phyloP scores from a whole-genome alignment of 495 filamentous ascomycete genomes.

The Hypoxylon fuscum region DNA sequence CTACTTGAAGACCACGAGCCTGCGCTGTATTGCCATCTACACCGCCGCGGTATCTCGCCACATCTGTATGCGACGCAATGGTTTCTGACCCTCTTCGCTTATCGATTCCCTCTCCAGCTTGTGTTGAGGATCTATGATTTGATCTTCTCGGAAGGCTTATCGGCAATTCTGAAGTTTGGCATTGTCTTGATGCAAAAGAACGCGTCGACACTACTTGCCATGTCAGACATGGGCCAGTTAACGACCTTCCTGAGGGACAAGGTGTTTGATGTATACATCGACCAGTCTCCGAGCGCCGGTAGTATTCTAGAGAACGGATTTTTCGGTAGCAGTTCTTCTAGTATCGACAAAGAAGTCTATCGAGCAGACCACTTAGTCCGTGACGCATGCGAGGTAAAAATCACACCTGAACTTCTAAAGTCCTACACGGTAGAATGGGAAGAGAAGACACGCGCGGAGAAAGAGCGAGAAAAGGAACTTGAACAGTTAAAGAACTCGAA shows the following conservation, averaged over 20 bases:
- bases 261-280: conserved; percentile 96
- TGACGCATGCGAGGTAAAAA: conserved; percentile 89
- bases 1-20: conserved; percentile 94
- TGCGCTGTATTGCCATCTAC: conserved; percentile 92
- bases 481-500: conserved; percentile 75
- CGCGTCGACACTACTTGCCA: conserved; percentile 74
- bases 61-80: conserved; percentile 98
- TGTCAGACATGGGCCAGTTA: conserved; percentile 88
- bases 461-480: conserved; percentile 84
- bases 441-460: conserved; percentile 79
- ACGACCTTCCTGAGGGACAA: conserved; percentile 92
- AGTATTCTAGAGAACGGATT: conserved; percentile 96
- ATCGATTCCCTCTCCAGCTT: conserved; percentile 95
- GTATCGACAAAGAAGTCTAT: conserved; percentile 93
- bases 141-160: conserved; percentile 92
- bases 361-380: conserved; percentile 91
- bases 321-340: conserved; percentile 86
- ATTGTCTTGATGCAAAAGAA: conserved; percentile 97
- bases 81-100: conserved; percentile 99
- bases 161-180: conserved; percentile 91
- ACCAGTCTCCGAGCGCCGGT: conserved; percentile 83
- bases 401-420: conserved; percentile 81
- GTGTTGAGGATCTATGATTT: conserved; percentile 97
- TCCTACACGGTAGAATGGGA: conserved; percentile 90
- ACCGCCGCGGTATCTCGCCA: conserved; percentile 84